These are phyloP conservation scores for Alternaria brassicae DNA, from an alignment of 2,329 filamentous ascomycete species.

Conservation along the genomic window DNA sequence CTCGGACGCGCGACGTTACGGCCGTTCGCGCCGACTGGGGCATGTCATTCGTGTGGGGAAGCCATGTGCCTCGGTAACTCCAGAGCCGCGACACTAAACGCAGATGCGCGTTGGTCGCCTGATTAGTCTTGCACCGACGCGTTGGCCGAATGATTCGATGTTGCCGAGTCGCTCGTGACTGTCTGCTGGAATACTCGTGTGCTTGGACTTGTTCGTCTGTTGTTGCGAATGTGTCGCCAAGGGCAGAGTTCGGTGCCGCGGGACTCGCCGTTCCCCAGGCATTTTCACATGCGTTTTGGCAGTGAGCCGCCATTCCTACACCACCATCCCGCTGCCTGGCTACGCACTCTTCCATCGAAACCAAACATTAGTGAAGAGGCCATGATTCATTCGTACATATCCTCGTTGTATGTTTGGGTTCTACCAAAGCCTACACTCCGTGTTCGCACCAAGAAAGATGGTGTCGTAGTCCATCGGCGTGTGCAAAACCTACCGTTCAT, in stretches of 20 bases:
- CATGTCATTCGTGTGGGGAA: conserved; percentile 35
- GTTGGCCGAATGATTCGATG: conserved; percentile 19
- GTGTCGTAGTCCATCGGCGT: not conserved
- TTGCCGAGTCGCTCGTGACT: conserved; percentile 4
- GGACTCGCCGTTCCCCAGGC: not conserved
- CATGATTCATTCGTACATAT: not conserved
- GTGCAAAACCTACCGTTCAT: not conserved
- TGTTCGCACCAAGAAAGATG: not conserved
- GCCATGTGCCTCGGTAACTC: conserved; percentile 38
- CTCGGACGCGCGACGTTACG: conserved; percentile 14
- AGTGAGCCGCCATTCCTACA: not conserved
- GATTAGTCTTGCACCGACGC: conserved; percentile 8
- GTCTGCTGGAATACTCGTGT: not conserved
- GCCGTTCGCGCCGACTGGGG: conserved; percentile 23
- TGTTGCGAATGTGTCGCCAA: not conserved
- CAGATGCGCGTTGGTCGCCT: conserved; percentile 13
- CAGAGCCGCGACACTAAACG: conserved; percentile 24
- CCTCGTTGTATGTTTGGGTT: not conserved
- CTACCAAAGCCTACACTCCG: not conserved
- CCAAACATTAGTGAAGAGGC: not conserved
- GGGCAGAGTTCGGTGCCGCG: not conserved
- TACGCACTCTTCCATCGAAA: not conserved
- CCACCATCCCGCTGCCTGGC: not conserved
- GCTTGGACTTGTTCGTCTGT: not conserved
- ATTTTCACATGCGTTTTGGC: conserved; percentile 15